phyloP scores from a whole-genome alignment of 2,329 filamentous ascomycete genomes.

The Dactylella cylindrospora region DNA sequence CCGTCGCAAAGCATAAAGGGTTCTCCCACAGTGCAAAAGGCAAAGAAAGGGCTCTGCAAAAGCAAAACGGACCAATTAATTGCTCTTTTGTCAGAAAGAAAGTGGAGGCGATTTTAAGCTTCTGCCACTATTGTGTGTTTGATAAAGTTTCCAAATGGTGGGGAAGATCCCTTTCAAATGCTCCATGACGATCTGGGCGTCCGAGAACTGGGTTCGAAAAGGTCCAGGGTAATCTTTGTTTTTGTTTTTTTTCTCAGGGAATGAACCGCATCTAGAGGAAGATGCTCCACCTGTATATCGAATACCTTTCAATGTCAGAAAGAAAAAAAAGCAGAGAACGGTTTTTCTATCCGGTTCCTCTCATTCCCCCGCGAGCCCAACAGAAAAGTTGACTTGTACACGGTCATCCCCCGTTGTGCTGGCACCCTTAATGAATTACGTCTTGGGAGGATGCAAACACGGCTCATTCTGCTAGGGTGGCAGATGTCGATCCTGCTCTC shows the following conservation, averaged over 20 bases:
- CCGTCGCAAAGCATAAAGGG: neutral
- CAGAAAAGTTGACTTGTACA: slow-evolving; percentile 21
- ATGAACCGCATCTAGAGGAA: too few species aligned
- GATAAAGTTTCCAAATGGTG: slow-evolving; percentile 10
- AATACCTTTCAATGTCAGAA: neutral
- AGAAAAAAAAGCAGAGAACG: slow-evolving; percentile 4
- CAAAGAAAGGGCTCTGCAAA: slow-evolving; percentile 9
- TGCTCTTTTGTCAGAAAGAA: slow-evolving; percentile 14
- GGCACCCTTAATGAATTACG: slow-evolving; percentile 39
- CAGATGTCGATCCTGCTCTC: slow-evolving; percentile 33
- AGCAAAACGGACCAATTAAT: slow-evolving; percentile 4
- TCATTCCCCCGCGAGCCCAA: slow-evolving; percentile 24
- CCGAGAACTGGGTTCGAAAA: too few species aligned
- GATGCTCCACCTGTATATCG: too few species aligned
- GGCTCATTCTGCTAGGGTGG: slow-evolving; percentile 30
- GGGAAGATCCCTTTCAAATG: slow-evolving; percentile 19
- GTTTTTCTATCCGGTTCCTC: slow-evolving; percentile 7
- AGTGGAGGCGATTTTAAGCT: slow-evolving; percentile 44
- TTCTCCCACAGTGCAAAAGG: neutral
- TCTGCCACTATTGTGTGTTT: too few species aligned
- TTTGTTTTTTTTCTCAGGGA: neutral
- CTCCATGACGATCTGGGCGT: slow-evolving; percentile 17
- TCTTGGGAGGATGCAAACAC: slow-evolving; percentile 37
- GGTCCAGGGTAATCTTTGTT: slow-evolving; percentile 1
- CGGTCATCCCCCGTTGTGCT: neutral